Percentiles rank a stretch among this genome's conserved stretches.
Evolutionary conservation across 805 yeast genomes (phyloP).

Genomic region (Blastobotrys terrestris): DNA sequence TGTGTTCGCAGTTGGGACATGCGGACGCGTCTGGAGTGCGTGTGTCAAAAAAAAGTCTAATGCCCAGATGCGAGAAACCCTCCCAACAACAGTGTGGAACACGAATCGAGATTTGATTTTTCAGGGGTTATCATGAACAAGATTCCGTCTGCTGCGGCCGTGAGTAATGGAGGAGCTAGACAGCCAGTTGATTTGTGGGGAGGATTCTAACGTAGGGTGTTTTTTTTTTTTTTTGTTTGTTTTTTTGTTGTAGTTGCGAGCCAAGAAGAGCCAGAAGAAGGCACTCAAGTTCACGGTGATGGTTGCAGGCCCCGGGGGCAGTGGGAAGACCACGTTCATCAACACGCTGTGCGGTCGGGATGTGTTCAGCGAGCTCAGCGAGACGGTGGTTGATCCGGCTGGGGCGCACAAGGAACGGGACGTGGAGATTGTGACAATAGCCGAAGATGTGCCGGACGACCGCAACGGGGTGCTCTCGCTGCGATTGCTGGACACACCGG

Average conservation of each 20-base stretch:
- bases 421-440: constrained; percentile 37
- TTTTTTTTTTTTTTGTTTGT: too few relatives aligned
- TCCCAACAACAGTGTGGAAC: neutral
- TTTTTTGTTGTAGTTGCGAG: constrained; percentile 47
- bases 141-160: constrained; percentile 18
- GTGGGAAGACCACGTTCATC: constrained; percentile 88
- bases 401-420: constrained; percentile 27
- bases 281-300: constrained; percentile 79
- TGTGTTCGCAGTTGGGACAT: neutral
- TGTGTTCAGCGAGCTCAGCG: constrained; percentile 33
- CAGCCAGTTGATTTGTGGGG: neutral
- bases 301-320: constrained; percentile 86
- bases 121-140: constrained; percentile 4
- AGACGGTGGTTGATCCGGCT: constrained; percentile 23
- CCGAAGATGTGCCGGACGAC: constrained; percentile 37
- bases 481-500: constrained; percentile 64
- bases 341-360: constrained; percentile 84
- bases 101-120: neutral
- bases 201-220: too few relatives aligned
- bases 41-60: neutral
- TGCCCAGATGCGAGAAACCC: neutral
- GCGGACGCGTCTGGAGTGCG: neutral
- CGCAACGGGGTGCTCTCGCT: constrained; percentile 69
- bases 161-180: neutral
- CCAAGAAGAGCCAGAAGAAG: constrained; percentile 74